phyloP scores from a whole-genome alignment of 768 basidiomycete genomes.

The Phaeotremella skinneri region DNA sequence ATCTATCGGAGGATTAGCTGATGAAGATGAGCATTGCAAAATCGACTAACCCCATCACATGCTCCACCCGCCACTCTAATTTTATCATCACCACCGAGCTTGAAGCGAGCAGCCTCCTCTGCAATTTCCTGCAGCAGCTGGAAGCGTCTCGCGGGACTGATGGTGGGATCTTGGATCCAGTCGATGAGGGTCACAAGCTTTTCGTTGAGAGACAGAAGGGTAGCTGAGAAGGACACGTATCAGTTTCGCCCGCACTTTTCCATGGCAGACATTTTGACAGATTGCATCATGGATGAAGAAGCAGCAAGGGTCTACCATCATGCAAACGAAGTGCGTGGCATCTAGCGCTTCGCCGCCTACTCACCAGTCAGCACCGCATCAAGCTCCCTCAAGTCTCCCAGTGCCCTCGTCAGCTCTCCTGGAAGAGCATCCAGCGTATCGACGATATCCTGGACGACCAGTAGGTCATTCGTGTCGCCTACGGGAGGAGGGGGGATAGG shows the following conservation, averaged over 20 bases:
- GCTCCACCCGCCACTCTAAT: constrained; percentile 90
- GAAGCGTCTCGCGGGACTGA: constrained; percentile 62
- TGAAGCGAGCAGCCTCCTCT: constrained; percentile 85
- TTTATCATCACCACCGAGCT: constrained; percentile 95
- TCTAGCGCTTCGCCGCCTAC: too few relatives aligned
- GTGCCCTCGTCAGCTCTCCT: constrained; percentile 86
- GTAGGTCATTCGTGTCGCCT: constrained; percentile 44
- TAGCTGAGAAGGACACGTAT: constrained; percentile 56
- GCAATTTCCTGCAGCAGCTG: constrained; percentile 87
- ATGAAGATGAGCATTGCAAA: background rate
- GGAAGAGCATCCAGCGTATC: constrained; percentile 92
- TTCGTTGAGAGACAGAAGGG: constrained; percentile 73
- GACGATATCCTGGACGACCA: constrained; percentile 44
- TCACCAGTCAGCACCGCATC: constrained; percentile 77
- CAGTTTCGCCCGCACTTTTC: background rate
- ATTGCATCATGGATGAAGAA: too few relatives aligned
- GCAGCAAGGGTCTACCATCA: too few relatives aligned
- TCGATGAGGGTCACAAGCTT: constrained; percentile 73
- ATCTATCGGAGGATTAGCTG: constrained; percentile 28
- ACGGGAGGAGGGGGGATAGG: constrained; percentile 20
- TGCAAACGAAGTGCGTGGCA: too few relatives aligned
- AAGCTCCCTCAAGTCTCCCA: constrained; percentile 95
- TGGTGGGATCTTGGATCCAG: constrained; percentile 63
- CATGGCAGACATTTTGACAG: background rate
- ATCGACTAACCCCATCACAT: constrained; percentile 75